Conservation (phyloP, 2,329 filamentous ascomycete species). For the Geosmithia morbida region DNA sequence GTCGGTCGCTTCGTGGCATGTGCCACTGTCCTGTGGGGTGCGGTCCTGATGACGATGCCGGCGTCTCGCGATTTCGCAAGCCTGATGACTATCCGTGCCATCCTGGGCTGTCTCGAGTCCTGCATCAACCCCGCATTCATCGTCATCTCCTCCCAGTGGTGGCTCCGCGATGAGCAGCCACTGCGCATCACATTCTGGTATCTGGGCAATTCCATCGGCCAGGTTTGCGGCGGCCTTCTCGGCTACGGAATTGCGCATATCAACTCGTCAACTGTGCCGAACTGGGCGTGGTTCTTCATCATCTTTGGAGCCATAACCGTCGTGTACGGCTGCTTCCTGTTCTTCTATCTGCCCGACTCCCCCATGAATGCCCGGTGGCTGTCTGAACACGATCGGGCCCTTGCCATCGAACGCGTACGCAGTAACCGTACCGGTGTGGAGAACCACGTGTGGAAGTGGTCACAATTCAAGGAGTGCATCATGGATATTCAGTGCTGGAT, state of each 20-base stretch:
- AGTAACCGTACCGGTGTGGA: constrained; percentile 21
- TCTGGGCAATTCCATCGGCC: neutral
- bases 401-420: constrained; percentile 12
- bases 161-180: neutral
- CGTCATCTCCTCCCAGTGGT: neutral
- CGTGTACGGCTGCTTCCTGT: constrained; percentile 20
- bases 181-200: neutral
- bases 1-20: neutral
- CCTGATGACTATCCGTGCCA: neutral
- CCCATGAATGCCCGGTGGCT: constrained; percentile 20
- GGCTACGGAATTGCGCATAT: neutral
- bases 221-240: neutral
- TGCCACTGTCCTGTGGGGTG: neutral
- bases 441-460: constrained; percentile 27
- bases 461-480: constrained; percentile 21
- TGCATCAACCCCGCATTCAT: neutral
- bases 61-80: too few species aligned
- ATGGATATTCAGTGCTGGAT: constrained; percentile 22
- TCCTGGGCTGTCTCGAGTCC: neutral
- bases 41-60: neutral
- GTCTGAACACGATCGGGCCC: constrained; percentile 11
- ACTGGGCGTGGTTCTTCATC: neutral
- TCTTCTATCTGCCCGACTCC: constrained; percentile 22
- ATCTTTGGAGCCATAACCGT: constrained; percentile 20
- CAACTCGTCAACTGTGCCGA: neutral